A percentile compares a stretch with the other conserved stretches of the same genome.
These are phyloP conservation scores for Berberis vulgaris DNA, from an alignment of 164 flowering plant genomes.

Conservation along the genomic window DNA sequence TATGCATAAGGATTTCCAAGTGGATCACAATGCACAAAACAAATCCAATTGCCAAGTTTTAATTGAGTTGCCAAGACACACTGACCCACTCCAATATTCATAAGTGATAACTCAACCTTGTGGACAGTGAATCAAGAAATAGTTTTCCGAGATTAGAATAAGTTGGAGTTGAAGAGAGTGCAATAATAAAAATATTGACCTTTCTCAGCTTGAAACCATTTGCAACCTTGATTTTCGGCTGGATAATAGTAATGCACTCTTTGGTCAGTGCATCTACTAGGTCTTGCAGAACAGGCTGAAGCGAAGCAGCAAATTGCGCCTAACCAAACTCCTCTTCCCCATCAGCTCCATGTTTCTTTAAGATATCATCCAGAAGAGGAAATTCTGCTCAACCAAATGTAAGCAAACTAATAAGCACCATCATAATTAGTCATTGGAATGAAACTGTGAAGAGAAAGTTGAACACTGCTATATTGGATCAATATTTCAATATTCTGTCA, in stretches of 20 bases:
- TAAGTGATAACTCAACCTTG: too few species aligned
- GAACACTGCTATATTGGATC: neutral
- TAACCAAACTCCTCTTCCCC: slow-evolving; percentile 60
- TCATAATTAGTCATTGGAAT: neutral
- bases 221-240: slow-evolving; percentile 30
- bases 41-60: neutral
- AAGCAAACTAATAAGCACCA: neutral
- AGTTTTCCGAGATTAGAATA: neutral
- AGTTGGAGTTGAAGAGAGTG: neutral
- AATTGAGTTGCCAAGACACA: neutral
- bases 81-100: too few species aligned
- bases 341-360: slow-evolving; percentile 58
- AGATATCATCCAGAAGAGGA: slow-evolving; percentile 42
- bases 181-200: slow-evolving; percentile 24
- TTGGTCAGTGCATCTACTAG: slow-evolving; percentile 42
- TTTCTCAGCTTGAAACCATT: slow-evolving; percentile 58
- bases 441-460: neutral
- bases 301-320: slow-evolving; percentile 65
- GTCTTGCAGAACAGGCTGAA: slow-evolving; percentile 60
- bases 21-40: neutral
- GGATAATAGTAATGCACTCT: slow-evolving; percentile 38
- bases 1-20: slow-evolving; percentile 6
- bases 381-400: slow-evolving; percentile 33
- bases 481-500: neutral
- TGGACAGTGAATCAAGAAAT: neutral